Conservation (phyloP, 2,329 filamentous ascomycete species). For the Fusarium camptoceras region DNA sequence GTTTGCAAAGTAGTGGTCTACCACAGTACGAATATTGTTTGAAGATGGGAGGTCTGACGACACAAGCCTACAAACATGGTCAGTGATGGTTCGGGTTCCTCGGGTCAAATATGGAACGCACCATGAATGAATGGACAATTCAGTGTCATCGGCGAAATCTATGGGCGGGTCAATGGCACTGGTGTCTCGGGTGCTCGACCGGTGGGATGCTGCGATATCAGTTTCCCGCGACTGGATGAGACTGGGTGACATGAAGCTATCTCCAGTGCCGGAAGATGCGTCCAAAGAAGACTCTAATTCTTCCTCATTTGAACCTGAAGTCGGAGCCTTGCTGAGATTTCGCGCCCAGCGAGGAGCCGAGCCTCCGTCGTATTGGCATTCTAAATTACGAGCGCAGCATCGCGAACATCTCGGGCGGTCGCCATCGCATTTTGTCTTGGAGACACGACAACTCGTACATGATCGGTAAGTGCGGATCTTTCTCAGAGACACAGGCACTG, state of each 20-base stretch:
- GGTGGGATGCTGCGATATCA: slow-evolving; percentile 32
- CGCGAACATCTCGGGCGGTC: slow-evolving; percentile 54
- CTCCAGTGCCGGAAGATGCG: slow-evolving; percentile 33
- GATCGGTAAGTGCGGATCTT: slow-evolving; percentile 58
- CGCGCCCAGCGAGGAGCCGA: slow-evolving; percentile 54
- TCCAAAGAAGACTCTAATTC: slow-evolving; percentile 35
- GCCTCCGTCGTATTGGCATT: slow-evolving; percentile 55
- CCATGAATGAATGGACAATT: slow-evolving; percentile 46
- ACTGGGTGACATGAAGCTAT: slow-evolving; percentile 40
- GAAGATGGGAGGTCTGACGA: slow-evolving; percentile 49
- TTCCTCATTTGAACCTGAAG: slow-evolving; percentile 42
- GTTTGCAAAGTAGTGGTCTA: slow-evolving; percentile 55
- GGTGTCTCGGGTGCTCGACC: slow-evolving; percentile 39
- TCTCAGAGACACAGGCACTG: slow-evolving; percentile 49
- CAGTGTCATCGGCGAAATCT: slow-evolving; percentile 45
- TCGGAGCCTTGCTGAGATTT: slow-evolving; percentile 47
- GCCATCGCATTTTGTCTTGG: slow-evolving; percentile 58
- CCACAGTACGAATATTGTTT: slow-evolving; percentile 52
- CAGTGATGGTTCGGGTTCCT: background rate
- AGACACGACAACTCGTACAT: slow-evolving; percentile 54
- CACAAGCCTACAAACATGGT: slow-evolving; percentile 47
- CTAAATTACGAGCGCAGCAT: slow-evolving; percentile 50
- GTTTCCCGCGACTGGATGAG: slow-evolving; percentile 44
- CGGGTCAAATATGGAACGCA: background rate
- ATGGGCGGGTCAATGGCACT: slow-evolving; percentile 38